Evolutionary conservation across 78 protist species (phyloP), one percentile per base, ranked within the genome.

Genomic region (Dictyostelium firmibasis): DNA sequence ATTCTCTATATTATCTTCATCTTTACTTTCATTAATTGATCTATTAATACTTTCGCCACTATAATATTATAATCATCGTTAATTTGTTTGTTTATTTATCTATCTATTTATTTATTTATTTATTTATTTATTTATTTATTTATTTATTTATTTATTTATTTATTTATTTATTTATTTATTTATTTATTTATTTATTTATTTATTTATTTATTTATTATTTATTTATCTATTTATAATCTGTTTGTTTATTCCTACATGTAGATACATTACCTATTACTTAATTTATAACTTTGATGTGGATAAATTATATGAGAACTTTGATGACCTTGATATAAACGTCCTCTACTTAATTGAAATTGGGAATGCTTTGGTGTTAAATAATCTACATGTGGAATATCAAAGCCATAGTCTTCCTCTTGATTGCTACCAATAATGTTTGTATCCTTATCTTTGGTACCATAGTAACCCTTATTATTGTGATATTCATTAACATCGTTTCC

Each of bases 261-360:
- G 16, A 50, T 6, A 0, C 31, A 9, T 64, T 25, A 20, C 31
- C 31, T 64, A 25, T 64, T 60, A 60, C 27, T 60, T 23, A 23
- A 60, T 60, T 67, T 67, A 67, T 67, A 70, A 70, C 33, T 70
- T 70, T 70, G 77, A 70, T 70, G 29, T 31, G 77, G 77, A 70
- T 70, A 70, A 70, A 70, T 70, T 31, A 70, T 29, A 29, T 70
- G 77, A 27, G 41, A 70, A 70, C 77, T 70, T 70, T 70, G 77
- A 29, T 70, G 77, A 70, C 77, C 77, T 31, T 70, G 77, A 31
- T 70, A 70, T 14, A 70, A 31, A 29, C 77, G 33, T 14, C 77
- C 77, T 31, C 77, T 70, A 70, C 77, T 70, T 70, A 70, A 31
- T 31, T 70, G 77, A 31, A 70, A 29, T 70, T 70, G 77, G 9